Evolutionary conservation across 2,329 filamentous ascomycete species (phyloP), one percentile per base, ranked within the genome.

Genomic region (Cordyceps javanica): DNA sequence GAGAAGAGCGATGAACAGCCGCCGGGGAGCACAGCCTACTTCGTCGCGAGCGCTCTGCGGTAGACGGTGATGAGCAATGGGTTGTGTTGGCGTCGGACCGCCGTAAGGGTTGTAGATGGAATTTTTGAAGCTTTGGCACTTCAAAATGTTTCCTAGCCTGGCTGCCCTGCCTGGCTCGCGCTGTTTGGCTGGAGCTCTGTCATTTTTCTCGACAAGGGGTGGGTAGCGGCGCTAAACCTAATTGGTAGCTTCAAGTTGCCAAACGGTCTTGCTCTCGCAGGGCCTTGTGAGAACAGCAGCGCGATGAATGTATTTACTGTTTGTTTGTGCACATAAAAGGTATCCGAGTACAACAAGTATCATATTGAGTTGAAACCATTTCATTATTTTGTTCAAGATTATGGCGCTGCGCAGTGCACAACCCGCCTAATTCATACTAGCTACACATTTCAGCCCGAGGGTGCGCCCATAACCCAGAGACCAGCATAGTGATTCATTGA

Each of bases 161-260:
- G 44, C 53, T 14, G 8, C 13, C 4, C 19, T 6, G 21, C 16
- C 13, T 25, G 39, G 19, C 11, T 41, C 25, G 55, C 39, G 52
- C 5, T 30, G 38, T 42, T 51, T 51, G 55, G 30, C 48, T 54
- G 57, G 50, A 58, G 57, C 57, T 58, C 48, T 58, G 26, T 30
- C 16, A 58, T 49, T 58, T 58, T 58, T 58, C 49, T 16, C 36
- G 42, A 54, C 49, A 41, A 53, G 48, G 56, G 41, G 49, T 2
- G 39, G 32, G 5, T 14, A 23, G 3, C 14, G 10, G 57, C 57
- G 57, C 57, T 58, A 58, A 54, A 28, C 57, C 50, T 34, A 32
- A 54, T 58, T 54, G 34, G 50, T 52, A 36, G 46, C 45, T 50
- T 26, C 6, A 19, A 11, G 38, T 11, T 44, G 26, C 10, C 28